These are phyloP conservation scores for Pisolithus thermaeus DNA, from an alignment of 1,284 basidiomycete genomes.

Conservation along the genomic window DNA sequence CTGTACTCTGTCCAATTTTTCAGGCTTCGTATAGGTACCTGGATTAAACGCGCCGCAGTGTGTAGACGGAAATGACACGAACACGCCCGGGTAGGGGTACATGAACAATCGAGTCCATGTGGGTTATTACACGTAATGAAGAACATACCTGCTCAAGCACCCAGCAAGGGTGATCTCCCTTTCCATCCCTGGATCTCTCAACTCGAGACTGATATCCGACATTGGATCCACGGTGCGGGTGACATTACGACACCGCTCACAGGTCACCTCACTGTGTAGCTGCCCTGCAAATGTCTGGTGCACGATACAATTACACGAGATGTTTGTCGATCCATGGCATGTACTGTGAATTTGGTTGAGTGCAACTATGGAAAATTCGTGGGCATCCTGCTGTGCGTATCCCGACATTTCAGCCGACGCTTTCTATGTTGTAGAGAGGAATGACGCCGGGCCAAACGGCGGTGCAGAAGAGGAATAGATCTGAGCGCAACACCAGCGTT, in stretches of 20 bases:
- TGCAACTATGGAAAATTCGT: slow-evolving; percentile 83
- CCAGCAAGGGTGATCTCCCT: slow-evolving; percentile 58
- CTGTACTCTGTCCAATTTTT: slow-evolving; percentile 74
- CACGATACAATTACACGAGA: slow-evolving; percentile 86
- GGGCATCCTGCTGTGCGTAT: slow-evolving; percentile 92
- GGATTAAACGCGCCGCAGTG: not conserved
- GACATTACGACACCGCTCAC: slow-evolving; percentile 70
- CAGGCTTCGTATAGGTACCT: slow-evolving; percentile 76
- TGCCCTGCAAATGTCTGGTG: slow-evolving; percentile 89
- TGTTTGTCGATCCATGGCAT: slow-evolving; percentile 63
- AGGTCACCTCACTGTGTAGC: slow-evolving; percentile 86
- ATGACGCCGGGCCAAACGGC: slow-evolving; percentile 79
- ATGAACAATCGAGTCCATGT: not conserved
- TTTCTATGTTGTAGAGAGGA: slow-evolving; percentile 86
- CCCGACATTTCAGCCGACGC: slow-evolving; percentile 80
- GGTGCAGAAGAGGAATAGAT: slow-evolving; percentile 65
- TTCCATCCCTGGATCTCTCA: slow-evolving; percentile 54
- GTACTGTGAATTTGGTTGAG: slow-evolving; percentile 83
- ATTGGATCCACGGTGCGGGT: slow-evolving; percentile 86
- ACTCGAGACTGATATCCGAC: slow-evolving; percentile 87
- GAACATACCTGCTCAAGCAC: slow-evolving; percentile 60
- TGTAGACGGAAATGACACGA: not conserved
- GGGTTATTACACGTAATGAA: slow-evolving; percentile 1
- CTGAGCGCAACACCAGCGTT: slow-evolving; percentile 31
- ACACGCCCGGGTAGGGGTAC: too few relatives aligned